Evolutionary conservation across 148 eudicot genomes (phyloP).

Genomic region (Selenicereus undatus): DNA sequence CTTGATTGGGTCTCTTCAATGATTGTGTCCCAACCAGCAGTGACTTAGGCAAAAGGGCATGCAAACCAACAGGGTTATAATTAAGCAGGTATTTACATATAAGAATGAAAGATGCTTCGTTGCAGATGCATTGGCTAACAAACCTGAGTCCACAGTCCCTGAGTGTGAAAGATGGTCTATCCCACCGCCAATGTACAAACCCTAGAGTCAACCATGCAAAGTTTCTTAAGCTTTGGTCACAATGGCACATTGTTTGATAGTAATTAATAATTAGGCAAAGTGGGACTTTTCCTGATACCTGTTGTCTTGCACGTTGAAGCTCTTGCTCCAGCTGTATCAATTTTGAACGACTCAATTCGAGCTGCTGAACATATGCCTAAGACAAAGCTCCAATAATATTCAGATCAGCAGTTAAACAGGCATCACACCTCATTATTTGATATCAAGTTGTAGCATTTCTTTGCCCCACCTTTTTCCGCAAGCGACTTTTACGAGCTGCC

Average conservation of each 20-base stretch:
- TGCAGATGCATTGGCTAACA: constrained; percentile 20
- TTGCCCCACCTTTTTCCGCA: constrained; percentile 77
- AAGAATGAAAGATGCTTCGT: neutral
- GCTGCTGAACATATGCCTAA: constrained; percentile 94
- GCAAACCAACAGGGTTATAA: neutral
- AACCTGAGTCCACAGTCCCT: constrained; percentile 67
- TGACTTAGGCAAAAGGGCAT: neutral
- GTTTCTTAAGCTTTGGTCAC: constrained; percentile 2
- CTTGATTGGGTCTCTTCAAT: neutral
- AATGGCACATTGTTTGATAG: neutral
- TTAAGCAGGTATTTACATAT: constrained; percentile 1
- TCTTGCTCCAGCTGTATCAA: constrained; percentile 89
- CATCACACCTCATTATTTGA: neutral
- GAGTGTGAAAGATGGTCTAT: constrained; percentile 52
- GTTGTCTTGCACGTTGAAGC: constrained; percentile 74
- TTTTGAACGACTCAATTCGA: constrained; percentile 78
- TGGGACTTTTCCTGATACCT: constrained; percentile 38
- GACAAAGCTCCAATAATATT: constrained; percentile 11
- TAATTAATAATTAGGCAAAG: neutral
- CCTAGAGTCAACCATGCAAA: constrained; percentile 44
- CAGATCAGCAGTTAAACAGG: constrained; percentile 10
- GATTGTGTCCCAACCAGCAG: neutral
- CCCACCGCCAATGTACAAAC: constrained; percentile 51
- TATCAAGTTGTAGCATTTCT: neutral
- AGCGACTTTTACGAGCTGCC: constrained; percentile 98